Base-by-base conservation (phyloP, 441 rosid species). In the Pelargonium myrrhifolium region DNA sequence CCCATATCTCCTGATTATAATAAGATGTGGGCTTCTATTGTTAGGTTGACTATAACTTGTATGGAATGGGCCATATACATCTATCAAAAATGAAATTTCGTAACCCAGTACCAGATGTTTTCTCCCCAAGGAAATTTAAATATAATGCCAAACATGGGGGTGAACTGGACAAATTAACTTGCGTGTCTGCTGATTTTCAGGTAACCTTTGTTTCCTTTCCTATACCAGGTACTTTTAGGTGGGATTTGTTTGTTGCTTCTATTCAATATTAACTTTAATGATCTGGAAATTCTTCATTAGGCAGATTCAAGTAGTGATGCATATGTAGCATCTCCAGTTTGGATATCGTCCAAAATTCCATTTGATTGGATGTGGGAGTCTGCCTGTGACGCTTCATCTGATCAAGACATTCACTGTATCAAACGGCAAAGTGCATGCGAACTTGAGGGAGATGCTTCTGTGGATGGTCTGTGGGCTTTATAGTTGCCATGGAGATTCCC, bases 41-140 rank as follows among this genome's bases (percentile, higher is more conserved):
- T 73, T 65, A 94, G 99, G 84, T 95, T 65, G 98, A 95, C 82
- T 85, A 81, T 77, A 95, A 90, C 83, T 83, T 95, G 77, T 87
- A 84, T 80, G 98, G 99, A 77, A 95, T 95, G 99, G 93, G 97
- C 75, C 90, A 84, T 78, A 70, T 92, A 58, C 99, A 95, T 82
- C 73, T 92, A 67, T 86, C 87, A 60, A 87, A 82, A 77, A 81
- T 92, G 80, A 95, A 86, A 81, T 95, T 95, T 60, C 98, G 99
- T 62, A 72, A 77, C 74, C 97, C 97, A 65, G 74, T 90, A 40
- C 99, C 99, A 20, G 84, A 65, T 80, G 72, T 56, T 72, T 81
- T 77, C 68, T 71, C 61, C 72, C 70, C 72, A 11, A 84, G 83
- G 74, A 83, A 68, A 69, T 78, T 80, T 74, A 71, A 35, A 73